Percentiles rank a stretch among this genome's conserved stretches.
Conservation (phyloP, 2,329 filamentous ascomycete genomes). For the Ophiosphaerella herpotricha region DNA sequence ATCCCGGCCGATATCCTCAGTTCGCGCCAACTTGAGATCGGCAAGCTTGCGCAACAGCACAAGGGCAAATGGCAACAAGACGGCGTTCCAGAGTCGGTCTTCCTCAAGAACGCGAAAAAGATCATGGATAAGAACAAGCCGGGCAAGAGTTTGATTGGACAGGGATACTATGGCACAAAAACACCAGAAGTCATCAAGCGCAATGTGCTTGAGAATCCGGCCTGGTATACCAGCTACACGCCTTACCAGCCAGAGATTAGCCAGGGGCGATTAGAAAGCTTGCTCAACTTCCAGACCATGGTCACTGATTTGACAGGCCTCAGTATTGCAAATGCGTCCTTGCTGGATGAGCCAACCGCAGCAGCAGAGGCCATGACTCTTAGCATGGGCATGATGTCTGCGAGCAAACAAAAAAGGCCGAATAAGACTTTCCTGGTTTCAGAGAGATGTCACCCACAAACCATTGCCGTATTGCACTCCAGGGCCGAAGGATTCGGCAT, state of each 20-base stretch:
- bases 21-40: constrained; percentile 63
- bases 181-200: constrained; percentile 89
- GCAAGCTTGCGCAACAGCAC: constrained; percentile 44
- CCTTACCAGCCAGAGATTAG: constrained; percentile 98
- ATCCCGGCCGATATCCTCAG: constrained; percentile 80
- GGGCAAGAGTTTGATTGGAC: constrained; percentile 75
- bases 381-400: constrained; percentile 75
- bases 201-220: constrained; percentile 89
- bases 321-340: constrained; percentile 85
- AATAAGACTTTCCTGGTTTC: constrained; percentile 87
- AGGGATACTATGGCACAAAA: constrained; percentile 85
- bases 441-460: constrained; percentile 81
- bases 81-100: constrained; percentile 61
- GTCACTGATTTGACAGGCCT: constrained; percentile 86
- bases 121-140: constrained; percentile 66
- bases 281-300: constrained; percentile 95
- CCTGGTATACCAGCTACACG: constrained; percentile 98
- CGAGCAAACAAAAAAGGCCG: constrained; percentile 71
- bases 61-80: constrained; percentile 46
- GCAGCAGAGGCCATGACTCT: constrained; percentile 96
- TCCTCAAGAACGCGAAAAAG: constrained; percentile 58
- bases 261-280: constrained; percentile 87
- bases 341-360: constrained; percentile 89
- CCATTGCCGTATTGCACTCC: constrained; percentile 79
- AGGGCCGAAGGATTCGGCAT: constrained; percentile 92